Base-by-base conservation (phyloP, 169 alveolate species). In the Cryptosporidium sp. region DNA sequence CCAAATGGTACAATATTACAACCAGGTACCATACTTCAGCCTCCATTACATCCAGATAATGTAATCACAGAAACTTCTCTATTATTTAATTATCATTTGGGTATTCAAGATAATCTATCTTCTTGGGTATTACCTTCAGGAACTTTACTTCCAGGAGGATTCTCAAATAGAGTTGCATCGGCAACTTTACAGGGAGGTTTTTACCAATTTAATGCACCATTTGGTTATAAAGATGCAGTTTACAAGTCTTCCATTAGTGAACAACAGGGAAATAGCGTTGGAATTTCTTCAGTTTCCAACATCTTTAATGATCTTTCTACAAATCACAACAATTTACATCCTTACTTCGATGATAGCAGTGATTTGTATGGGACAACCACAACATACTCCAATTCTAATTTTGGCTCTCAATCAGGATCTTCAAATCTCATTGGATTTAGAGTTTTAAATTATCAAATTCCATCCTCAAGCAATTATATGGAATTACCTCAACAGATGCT, bases 11-110 rank as follows among this genome's bases (percentile, higher is more conserved):
- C 89, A 16, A 80, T 62, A 62, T 33, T 80, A 14, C 89, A 80
- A 31, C 80, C 89, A 16, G 89, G 89, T n/a, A 80, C 89, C 7
- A 80, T 80, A 21, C 89, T 80, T n/a, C 89, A 80, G n/a, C 80
- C 89, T 48, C 75, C 89, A 41, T 4, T 39, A 2, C 75, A 80
- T 65, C 89, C 89, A 33, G 69, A 59, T 41, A 65, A 80, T 62
- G 74, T 80, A 23, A 62, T 80, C 3, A 80, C 89, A 14, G 75
- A 80, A 65, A 80, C 89, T 23, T 80, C 89, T 18, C 59, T 80
- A 37, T 14, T 80, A 33, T 80, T 62, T 39, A 80, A 80, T 65
- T 80, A 80, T 65, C 73, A 80, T 35, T 26, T 80, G 41, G 89
- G 89, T 18, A 80, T 80, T 35, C 89, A 80, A 21, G 89, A 80